phyloP scores from a whole-genome alignment of 1,284 basidiomycete species.

The Ceratobasidium sp. region DNA sequence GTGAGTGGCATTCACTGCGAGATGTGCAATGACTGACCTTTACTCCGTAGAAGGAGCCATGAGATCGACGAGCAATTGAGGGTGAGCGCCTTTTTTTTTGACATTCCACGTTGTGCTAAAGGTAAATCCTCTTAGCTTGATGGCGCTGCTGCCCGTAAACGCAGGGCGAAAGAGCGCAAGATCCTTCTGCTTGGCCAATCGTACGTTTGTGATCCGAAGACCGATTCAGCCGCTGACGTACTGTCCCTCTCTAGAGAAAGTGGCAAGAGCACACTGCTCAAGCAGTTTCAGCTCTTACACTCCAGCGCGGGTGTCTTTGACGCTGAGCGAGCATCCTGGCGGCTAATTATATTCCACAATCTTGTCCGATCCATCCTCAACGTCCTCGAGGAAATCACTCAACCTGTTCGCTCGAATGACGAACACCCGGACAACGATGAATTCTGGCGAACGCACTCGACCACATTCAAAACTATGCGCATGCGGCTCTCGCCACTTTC shows the following conservation, averaged over 20 bases:
- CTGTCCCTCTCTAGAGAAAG: constrained; percentile 10
- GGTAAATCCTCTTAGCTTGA: neutral
- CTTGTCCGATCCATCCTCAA: constrained; percentile 72
- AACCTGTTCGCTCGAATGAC: constrained; percentile 45
- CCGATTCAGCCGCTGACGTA: neutral
- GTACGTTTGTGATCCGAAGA: neutral
- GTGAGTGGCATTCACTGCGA: neutral
- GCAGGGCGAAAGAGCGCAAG: constrained; percentile 35
- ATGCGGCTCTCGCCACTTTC: constrained; percentile 65
- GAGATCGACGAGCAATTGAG: constrained; percentile 34
- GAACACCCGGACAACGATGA: constrained; percentile 50
- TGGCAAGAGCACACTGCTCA: constrained; percentile 39
- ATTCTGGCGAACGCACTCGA: constrained; percentile 43
- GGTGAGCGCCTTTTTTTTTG: neutral
- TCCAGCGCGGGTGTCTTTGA: constrained; percentile 57
- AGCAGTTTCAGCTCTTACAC: constrained; percentile 38
- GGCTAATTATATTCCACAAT: constrained; percentile 81
- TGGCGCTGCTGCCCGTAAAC: constrained; percentile 10
- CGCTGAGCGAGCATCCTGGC: constrained; percentile 78
- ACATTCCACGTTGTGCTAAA: neutral
- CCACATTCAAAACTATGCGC: constrained; percentile 60
- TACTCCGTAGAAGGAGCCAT: constrained; percentile 17
- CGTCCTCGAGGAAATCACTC: constrained; percentile 73
- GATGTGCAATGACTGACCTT: neutral
- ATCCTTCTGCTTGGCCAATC: constrained; percentile 37